Conservation (phyloP, 805 yeast species). For the Hanseniaspora clermontiae region DNA sequence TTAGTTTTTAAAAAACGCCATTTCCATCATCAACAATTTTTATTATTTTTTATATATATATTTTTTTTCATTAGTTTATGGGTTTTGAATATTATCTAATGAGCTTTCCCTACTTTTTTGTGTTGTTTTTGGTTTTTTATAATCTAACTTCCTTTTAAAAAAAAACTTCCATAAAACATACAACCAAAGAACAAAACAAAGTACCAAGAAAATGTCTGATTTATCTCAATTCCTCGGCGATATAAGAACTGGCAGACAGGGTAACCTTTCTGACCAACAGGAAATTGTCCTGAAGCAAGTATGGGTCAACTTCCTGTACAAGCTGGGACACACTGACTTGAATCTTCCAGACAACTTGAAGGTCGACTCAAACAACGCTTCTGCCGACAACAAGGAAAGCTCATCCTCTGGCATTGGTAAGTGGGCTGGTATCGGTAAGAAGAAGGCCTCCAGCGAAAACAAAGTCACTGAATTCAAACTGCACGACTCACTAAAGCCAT, state of each 20-base stretch:
- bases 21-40: neutral
- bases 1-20: neutral
- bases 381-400: neutral
- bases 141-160: no score
- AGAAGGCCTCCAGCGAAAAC: slow-evolving; percentile 17
- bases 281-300: slow-evolving; percentile 54
- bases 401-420: slow-evolving; percentile 10
- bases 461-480: slow-evolving; percentile 31
- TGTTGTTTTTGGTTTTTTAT: neutral
- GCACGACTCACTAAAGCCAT: slow-evolving; percentile 38
- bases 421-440: slow-evolving; percentile 10
- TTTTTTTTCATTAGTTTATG: neutral
- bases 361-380: slow-evolving; percentile 12
- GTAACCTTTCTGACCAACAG: slow-evolving; percentile 40
- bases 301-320: slow-evolving; percentile 54
- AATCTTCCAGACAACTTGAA: slow-evolving; percentile 27
- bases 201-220: neutral
- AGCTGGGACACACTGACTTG: slow-evolving; percentile 34
- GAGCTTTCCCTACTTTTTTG: neutral
- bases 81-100: no score
- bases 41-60: no score
- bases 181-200: neutral
- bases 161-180: no score
- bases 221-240: slow-evolving; percentile 16
- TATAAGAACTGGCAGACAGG: slow-evolving; percentile 31